phyloP scores from a whole-genome alignment of 2,329 filamentous ascomycete species.

The Mycocentrospora acerina region DNA sequence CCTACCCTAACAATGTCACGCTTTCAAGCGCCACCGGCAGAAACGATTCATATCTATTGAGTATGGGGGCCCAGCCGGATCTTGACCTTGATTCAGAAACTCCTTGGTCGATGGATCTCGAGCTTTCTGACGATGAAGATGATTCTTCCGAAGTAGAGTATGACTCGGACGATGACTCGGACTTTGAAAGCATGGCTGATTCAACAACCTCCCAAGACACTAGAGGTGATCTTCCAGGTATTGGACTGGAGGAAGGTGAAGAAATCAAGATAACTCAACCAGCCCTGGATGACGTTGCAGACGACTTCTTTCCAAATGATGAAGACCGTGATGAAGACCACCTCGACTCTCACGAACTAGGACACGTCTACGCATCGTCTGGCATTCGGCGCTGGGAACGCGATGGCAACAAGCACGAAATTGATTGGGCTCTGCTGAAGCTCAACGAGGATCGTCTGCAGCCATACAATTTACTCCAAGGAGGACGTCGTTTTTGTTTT shows the following conservation, averaged over 20 bases:
- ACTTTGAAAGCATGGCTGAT: slow-evolving; percentile 30
- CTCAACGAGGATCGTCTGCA: slow-evolving; percentile 73
- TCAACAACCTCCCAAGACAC: slow-evolving; percentile 34
- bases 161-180: slow-evolving; percentile 34
- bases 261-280: slow-evolving; percentile 87
- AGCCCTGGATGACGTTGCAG: slow-evolving; percentile 81
- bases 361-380: slow-evolving; percentile 84
- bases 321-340: slow-evolving; percentile 78
- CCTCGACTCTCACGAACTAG: slow-evolving; percentile 76
- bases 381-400: slow-evolving; percentile 77
- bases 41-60: slow-evolving; percentile 38
- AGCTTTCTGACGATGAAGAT: slow-evolving; percentile 58
- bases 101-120: slow-evolving; percentile 42
- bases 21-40: slow-evolving; percentile 48
- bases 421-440: slow-evolving; percentile 91
- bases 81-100: slow-evolving; percentile 33
- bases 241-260: slow-evolving; percentile 72
- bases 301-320: slow-evolving; percentile 76
- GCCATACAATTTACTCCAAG: slow-evolving; percentile 69
- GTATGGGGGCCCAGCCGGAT: slow-evolving; percentile 39
- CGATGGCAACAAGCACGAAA: slow-evolving; percentile 78
- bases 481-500: slow-evolving; percentile 44
- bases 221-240: slow-evolving; percentile 71
- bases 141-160: slow-evolving; percentile 62
- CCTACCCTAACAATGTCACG: slow-evolving; percentile 27